These are phyloP conservation scores for Plasmodium billcollinsi DNA, from an alignment of 169 alveolate species.

Conservation along the genomic window DNA sequence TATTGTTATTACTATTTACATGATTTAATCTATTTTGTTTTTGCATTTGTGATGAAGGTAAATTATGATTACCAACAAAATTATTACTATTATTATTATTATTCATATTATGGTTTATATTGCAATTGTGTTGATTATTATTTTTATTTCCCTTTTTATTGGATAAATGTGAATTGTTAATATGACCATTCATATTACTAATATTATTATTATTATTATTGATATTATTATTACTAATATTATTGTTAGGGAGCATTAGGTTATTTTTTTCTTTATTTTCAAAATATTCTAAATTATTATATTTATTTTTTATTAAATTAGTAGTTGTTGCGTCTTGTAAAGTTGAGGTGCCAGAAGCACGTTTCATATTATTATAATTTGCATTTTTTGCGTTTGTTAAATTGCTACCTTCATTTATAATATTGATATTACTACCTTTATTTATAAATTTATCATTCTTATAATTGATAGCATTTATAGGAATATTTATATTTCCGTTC, in stretches of 20 bases:
- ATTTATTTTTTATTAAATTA: constrained; percentile 38
- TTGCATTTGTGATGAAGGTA: constrained; percentile 22
- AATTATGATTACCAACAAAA: constrained; percentile 29
- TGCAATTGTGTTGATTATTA: constrained; percentile 39
- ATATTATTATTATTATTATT: constrained; percentile 14
- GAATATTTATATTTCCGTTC: neutral
- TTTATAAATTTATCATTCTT: neutral
- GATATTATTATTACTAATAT: constrained; percentile 37
- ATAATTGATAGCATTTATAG: neutral
- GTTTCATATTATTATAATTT: constrained; percentile 22
- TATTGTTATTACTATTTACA: constrained; percentile 9
- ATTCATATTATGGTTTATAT: constrained; percentile 23
- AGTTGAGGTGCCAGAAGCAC: constrained; percentile 9
- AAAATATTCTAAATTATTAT: constrained; percentile 36
- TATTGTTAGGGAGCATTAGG: constrained; percentile 16
- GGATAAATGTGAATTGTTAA: constrained; percentile 1
- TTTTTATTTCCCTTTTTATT: constrained; percentile 42
- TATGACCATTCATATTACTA: constrained; percentile 14
- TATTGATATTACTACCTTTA: constrained; percentile 1
- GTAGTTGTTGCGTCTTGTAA: constrained; percentile 26
- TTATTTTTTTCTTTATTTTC: constrained; percentile 45
- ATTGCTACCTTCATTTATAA: constrained; percentile 4
- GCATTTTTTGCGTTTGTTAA: neutral
- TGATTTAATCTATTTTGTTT: constrained; percentile 43
- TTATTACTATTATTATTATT: constrained; percentile 23